Conservation (phyloP, 2,329 filamentous ascomycete genomes). For the Bipolaris zeicola region DNA sequence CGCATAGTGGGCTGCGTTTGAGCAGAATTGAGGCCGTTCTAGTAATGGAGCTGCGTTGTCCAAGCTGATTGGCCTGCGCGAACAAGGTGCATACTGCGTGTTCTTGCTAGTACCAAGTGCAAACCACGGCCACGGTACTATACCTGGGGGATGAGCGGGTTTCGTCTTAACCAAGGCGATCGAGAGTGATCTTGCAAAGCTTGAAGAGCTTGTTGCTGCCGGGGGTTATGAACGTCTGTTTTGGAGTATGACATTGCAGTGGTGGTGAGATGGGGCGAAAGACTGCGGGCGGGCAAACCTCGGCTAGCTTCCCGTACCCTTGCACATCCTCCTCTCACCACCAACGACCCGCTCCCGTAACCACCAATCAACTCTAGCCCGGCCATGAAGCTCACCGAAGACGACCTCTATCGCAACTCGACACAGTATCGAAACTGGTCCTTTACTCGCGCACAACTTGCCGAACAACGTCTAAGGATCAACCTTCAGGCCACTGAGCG, state of each 20-base stretch:
- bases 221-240: background rate
- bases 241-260: background rate
- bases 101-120: conserved; percentile 3
- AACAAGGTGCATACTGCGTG: conserved; percentile 7
- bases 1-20: background rate
- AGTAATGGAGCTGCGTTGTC: background rate
- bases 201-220: background rate
- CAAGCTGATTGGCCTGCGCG: conserved; percentile 6
- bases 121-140: conserved; percentile 3
- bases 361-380: conserved; percentile 7
- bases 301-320: conserved; percentile 21
- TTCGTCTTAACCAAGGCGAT: background rate
- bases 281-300: conserved; percentile 4
- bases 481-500: conserved; percentile 78
- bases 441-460: conserved; percentile 75
- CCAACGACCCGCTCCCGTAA: conserved; percentile 12
- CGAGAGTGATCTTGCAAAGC: background rate
- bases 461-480: conserved; percentile 74
- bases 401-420: conserved; percentile 86
- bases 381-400: conserved; percentile 71
- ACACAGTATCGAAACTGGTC: conserved; percentile 94
- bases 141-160: conserved; percentile 3
- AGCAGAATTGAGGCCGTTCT: conserved; percentile 20
- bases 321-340: conserved; percentile 7
- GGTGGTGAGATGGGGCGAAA: background rate